Evolutionary conservation across 2,329 filamentous ascomycete genomes (phyloP).

Genomic region (Penicillium sp.): DNA sequence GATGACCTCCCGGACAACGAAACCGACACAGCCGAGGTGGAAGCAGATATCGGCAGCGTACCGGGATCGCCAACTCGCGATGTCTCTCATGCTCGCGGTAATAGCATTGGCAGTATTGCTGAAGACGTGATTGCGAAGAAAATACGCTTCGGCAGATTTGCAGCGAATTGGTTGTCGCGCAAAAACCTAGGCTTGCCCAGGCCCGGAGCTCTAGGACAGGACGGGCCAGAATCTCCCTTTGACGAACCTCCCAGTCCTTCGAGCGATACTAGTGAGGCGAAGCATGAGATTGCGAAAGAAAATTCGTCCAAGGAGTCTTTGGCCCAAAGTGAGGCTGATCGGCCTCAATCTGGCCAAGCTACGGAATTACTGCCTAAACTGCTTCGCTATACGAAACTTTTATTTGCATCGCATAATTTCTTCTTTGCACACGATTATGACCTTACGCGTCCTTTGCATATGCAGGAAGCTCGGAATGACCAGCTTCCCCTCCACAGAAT

Average conservation of each 20-base stretch:
- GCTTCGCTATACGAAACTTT: slow-evolving; percentile 75
- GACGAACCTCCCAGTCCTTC: slow-evolving; percentile 24
- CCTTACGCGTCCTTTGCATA: slow-evolving; percentile 66
- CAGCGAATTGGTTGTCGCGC: slow-evolving; percentile 85
- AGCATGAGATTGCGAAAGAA: slow-evolving; percentile 13
- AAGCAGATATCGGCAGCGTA: slow-evolving; percentile 28
- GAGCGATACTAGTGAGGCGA: slow-evolving; percentile 5
- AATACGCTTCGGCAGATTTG: slow-evolving; percentile 85
- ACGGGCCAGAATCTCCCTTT: slow-evolving; percentile 35
- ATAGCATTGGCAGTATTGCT: slow-evolving; percentile 62
- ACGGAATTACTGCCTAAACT: slow-evolving; percentile 75
- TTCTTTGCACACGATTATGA: slow-evolving; percentile 96
- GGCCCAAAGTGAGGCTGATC: slow-evolving; percentile 7
- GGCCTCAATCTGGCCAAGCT: slow-evolving; percentile 39
- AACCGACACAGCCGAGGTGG: slow-evolving; percentile 27
- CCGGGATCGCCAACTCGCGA: slow-evolving; percentile 31
- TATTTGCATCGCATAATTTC: slow-evolving; percentile 84
- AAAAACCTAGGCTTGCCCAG: slow-evolving; percentile 76
- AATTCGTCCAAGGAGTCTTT: slow-evolving; percentile 8
- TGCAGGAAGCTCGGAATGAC: slow-evolving; percentile 40
- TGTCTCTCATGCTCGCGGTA: slow-evolving; percentile 28
- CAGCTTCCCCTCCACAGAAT: slow-evolving; percentile 66
- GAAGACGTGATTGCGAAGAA: slow-evolving; percentile 83
- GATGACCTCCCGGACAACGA: slow-evolving; percentile 32
- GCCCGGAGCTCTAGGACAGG: slow-evolving; percentile 62